These are phyloP conservation scores for Yamadazyma sp. DNA, from an alignment of 1,139 yeast genomes.

Conservation along the genomic window DNA sequence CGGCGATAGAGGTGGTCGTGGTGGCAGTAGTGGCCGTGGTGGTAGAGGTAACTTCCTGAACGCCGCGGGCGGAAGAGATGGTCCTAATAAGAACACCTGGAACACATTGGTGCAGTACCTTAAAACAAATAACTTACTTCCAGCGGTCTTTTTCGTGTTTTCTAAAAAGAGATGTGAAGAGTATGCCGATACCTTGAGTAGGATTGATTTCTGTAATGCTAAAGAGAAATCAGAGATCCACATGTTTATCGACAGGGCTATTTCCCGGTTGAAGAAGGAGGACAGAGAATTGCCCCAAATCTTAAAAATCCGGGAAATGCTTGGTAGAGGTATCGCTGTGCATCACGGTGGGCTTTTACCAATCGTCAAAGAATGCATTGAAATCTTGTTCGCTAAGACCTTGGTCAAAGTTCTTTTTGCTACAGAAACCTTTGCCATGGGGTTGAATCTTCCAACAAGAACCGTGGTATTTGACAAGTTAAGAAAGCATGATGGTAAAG, in stretches of 20 bases:
- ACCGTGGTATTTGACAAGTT: slow-evolving; percentile 88
- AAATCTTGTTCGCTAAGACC: slow-evolving; percentile 82
- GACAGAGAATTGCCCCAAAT: slow-evolving; percentile 95
- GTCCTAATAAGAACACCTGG: slow-evolving; percentile 83
- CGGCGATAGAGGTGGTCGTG: slow-evolving; percentile 26
- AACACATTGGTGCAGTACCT: slow-evolving; percentile 69
- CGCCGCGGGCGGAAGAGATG: slow-evolving; percentile 48
- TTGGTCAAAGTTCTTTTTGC: slow-evolving; percentile 91
- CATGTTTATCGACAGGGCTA: slow-evolving; percentile 88
- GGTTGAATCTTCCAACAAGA: slow-evolving; percentile 93
- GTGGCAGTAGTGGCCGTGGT: slow-evolving; percentile 33
- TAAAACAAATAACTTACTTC: slow-evolving; percentile 65
- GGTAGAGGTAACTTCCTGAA: slow-evolving; percentile 33
- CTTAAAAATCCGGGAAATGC: slow-evolving; percentile 71
- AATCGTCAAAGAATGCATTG: slow-evolving; percentile 92
- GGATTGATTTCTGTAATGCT: slow-evolving; percentile 78
- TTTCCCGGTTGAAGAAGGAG: slow-evolving; percentile 82
- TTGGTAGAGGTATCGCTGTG: slow-evolving; percentile 90
- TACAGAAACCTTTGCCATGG: slow-evolving; percentile 98
- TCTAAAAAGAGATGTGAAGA: slow-evolving; percentile 93
- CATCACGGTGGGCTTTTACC: slow-evolving; percentile 98
- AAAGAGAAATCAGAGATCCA: slow-evolving; percentile 88
- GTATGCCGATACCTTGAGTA: slow-evolving; percentile 75
- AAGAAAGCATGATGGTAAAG: slow-evolving; percentile 87
- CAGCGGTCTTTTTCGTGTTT: slow-evolving; percentile 91